phyloP scores from a whole-genome alignment of 257 asterid species.

The Solanum chiquidenum region DNA sequence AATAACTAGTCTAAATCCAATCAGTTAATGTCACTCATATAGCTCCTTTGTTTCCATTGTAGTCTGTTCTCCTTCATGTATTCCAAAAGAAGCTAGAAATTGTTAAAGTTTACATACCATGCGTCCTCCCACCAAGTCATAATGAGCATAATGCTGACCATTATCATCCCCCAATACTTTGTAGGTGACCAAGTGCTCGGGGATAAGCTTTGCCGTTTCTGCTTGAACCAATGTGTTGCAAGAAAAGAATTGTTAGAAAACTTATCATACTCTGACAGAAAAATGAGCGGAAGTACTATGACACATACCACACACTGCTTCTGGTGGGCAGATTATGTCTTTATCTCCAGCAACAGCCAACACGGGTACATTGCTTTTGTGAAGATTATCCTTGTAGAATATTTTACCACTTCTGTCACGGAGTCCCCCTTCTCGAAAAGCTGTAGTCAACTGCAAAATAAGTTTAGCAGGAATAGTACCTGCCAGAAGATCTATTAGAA shows the following conservation, averaged over 20 bases:
- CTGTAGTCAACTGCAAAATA: conserved; percentile 68
- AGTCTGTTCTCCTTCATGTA: background rate
- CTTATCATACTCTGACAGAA: background rate
- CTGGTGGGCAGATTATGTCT: conserved; percentile 95
- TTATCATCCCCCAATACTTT: conserved; percentile 62
- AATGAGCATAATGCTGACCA: conserved; percentile 97
- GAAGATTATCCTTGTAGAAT: conserved; percentile 76
- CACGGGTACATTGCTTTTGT: conserved; percentile 52
- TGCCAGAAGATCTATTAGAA: conserved; percentile 14
- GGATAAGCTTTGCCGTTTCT: conserved; percentile 76
- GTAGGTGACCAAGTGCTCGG: conserved; percentile 64
- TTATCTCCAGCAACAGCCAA: conserved; percentile 89
- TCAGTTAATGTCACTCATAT: background rate
- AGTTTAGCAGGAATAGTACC: conserved; percentile 93
- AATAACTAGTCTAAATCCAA: background rate
- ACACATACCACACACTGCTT: conserved; percentile 73
- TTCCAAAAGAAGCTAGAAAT: background rate
- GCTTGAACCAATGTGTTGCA: conserved; percentile 12
- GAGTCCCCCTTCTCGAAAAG: conserved; percentile 87
- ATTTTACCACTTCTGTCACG: conserved; percentile 69
- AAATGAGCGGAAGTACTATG: background rate
- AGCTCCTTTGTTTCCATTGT: background rate
- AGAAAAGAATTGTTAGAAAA: background rate
- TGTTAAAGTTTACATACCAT: conserved; percentile 36
- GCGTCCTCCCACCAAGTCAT: conserved; percentile 91